These are phyloP conservation scores for Didymellaceae sp. DNA, from an alignment of 2,329 filamentous ascomycete genomes.

Conservation along the genomic window DNA sequence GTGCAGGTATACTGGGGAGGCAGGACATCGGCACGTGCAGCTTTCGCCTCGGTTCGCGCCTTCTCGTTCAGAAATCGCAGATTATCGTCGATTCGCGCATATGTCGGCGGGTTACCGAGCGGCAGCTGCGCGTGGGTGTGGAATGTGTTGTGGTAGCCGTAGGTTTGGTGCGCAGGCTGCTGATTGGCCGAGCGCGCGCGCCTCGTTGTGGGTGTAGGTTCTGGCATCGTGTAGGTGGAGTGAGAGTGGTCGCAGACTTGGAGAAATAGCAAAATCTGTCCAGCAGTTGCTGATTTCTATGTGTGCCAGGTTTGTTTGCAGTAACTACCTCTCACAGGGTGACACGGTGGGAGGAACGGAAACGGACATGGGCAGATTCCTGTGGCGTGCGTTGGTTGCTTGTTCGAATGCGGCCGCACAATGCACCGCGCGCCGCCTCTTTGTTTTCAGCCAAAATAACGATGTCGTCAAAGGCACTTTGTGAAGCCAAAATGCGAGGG, in stretches of 20 bases:
- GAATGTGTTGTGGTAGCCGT: slow-evolving; percentile 53
- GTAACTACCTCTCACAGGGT: slow-evolving; percentile 11
- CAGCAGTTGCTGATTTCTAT: slow-evolving; percentile 16
- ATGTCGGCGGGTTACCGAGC: slow-evolving; percentile 40
- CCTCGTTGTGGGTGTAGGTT: slow-evolving; percentile 11
- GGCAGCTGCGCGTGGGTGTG: slow-evolving; percentile 46
- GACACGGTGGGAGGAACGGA: slow-evolving; percentile 10
- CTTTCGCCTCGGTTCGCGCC: slow-evolving; percentile 27
- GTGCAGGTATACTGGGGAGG: slow-evolving; percentile 48
- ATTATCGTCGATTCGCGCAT: slow-evolving; percentile 37
- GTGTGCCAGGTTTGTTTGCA: slow-evolving; percentile 16
- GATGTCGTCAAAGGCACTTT: slow-evolving; percentile 10
- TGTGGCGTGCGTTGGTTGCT: slow-evolving; percentile 16
- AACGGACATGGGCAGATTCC: slow-evolving; percentile 15
- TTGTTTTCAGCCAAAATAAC: slow-evolving; percentile 15
- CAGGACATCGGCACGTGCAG: slow-evolving; percentile 22
- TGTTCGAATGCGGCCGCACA: slow-evolving; percentile 15
- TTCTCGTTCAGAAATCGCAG: slow-evolving; percentile 31
- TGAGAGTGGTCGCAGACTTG: slow-evolving; percentile 1
- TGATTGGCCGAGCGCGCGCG: slow-evolving; percentile 28
- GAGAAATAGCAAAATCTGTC: slow-evolving; percentile 3
- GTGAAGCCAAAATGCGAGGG: slow-evolving; percentile 4
- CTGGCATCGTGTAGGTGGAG: slow-evolving; percentile 10
- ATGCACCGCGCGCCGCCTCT: slow-evolving; percentile 18
- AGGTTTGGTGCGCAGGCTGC: slow-evolving; percentile 35